Conservation (phyloP, 495 filamentous ascomycete species). For the Podospora pseudocomata region DNA sequence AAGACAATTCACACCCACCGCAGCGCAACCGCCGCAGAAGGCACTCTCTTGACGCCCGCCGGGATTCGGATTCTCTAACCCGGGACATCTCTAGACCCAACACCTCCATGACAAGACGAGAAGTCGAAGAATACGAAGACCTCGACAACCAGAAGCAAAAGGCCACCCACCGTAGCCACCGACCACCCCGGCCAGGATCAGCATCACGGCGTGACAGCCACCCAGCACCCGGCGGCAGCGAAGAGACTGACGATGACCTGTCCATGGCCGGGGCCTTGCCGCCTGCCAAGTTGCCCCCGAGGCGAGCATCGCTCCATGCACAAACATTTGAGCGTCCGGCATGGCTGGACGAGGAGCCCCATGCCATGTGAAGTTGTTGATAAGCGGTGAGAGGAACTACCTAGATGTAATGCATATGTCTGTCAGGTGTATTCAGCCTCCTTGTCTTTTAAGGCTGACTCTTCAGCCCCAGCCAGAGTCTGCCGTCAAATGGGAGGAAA, state of each 20-base stretch:
- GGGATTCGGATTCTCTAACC: not conserved
- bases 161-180: not conserved
- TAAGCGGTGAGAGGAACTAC: slow-evolving; percentile 33
- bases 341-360: slow-evolving; percentile 13
- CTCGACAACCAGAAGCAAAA: not conserved
- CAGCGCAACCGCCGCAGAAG: not conserved
- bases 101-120: not conserved
- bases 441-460: not conserved
- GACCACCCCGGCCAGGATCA: not conserved
- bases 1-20: not conserved
- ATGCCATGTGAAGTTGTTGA: slow-evolving; percentile 11
- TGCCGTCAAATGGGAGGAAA: not conserved
- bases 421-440: not conserved
- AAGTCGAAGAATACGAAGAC: not conserved
- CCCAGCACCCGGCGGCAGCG: not conserved
- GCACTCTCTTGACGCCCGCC: not conserved
- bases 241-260: not conserved
- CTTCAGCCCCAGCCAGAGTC: not conserved
- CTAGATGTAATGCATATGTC: not conserved
- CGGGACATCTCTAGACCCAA: not conserved
- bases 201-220: not conserved
- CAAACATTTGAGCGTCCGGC: slow-evolving; percentile 7
- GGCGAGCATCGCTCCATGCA: slow-evolving; percentile 13
- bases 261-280: not conserved
- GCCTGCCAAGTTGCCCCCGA: not conserved